Evolutionary conservation across 2,329 filamentous ascomycete species (phyloP), one percentile per base, ranked within the genome.

Genomic region (Aureobasidium sp.): DNA sequence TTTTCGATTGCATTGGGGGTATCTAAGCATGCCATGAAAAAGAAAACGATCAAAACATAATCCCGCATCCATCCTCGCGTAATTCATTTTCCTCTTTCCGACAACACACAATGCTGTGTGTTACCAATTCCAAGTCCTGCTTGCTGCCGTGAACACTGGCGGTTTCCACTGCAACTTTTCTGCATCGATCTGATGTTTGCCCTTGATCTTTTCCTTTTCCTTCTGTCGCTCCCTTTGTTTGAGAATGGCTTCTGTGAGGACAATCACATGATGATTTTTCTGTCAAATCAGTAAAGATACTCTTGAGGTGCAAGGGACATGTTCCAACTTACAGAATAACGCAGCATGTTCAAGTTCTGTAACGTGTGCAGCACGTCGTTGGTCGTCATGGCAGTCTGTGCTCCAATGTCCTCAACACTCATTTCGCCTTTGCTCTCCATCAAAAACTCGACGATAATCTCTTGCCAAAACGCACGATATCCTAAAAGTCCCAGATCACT

Each of bases 381-480:
- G 6, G 91, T 92, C n/a, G 93, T 97, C 93, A 99, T 97, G 2
- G 92, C 88, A 9, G 94, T 84, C 35, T 84, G 74, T 6, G 82
- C 79, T 0, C 90, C 92, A 57, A 99, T 83, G 53, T 89, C 84
- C 68, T 96, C 92, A 58, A 97, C 92, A 60, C 88, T 95, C 58
- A 89, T 87, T 69, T 86, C 13, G 87, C 84, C 9, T 85, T 84
- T 64, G 31, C 63, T 61, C 51, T 87, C 86, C 49, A 95, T 76
- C n/a, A 99, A 79, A 15, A 95, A 73, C 62, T 96, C 92, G 4
- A 97, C 82, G 37, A 99, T 89, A 51, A 90, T 91, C 73, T 99
- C 94, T 31, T 92, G 91, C 94, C 94, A 99, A 75, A 96, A 99
- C 65, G 96, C 93, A 53, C 94, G 86, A 74, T 99, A 99, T 67